Conservation (phyloP, 2,329 filamentous ascomycete genomes). For the Daldinia sp. region DNA sequence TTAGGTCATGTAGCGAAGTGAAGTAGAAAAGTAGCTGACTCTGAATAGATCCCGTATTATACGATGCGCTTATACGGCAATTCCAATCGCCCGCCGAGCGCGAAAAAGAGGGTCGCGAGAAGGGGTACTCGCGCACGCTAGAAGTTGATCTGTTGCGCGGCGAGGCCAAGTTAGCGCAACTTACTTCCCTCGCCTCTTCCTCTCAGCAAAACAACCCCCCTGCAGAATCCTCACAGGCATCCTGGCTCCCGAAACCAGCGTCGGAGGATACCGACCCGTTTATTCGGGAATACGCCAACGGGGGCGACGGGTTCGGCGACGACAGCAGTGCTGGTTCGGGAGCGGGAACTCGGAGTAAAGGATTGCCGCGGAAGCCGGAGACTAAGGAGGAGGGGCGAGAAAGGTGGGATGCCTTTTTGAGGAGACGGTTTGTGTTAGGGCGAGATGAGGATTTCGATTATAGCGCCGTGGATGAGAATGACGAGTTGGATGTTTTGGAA, state of each 20-base stretch:
- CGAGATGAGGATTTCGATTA: constrained; percentile 85
- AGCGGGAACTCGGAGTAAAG: constrained; percentile 69
- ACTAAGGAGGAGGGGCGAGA: constrained; percentile 72
- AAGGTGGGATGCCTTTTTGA: constrained; percentile 77
- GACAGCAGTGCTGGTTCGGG: no score
- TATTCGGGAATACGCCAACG: constrained; percentile 37
- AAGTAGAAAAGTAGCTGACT: constrained; percentile 8
- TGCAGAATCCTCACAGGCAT: background rate
- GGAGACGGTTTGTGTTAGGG: constrained; percentile 76
- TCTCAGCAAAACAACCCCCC: background rate
- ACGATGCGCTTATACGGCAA: constrained; percentile 79
- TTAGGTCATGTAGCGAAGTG: no score
- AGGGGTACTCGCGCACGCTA: constrained; percentile 81
- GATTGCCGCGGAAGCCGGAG: constrained; percentile 65
- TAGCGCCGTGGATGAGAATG: constrained; percentile 70
- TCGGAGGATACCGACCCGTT: constrained; percentile 33
- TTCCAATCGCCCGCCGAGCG: constrained; percentile 79
- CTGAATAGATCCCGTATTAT: constrained; percentile 74
- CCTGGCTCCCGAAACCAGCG: constrained; percentile 30
- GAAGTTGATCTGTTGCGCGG: constrained; percentile 80
- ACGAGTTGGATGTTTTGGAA: constrained; percentile 72
- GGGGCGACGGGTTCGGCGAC: constrained; percentile 58
- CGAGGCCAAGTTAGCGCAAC: constrained; percentile 71
- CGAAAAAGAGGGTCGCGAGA: constrained; percentile 73
- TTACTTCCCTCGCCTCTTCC: constrained; percentile 6